Evolutionary conservation across 495 filamentous ascomycete species (phyloP).

Genomic region (Astrocystis sublimbata): DNA sequence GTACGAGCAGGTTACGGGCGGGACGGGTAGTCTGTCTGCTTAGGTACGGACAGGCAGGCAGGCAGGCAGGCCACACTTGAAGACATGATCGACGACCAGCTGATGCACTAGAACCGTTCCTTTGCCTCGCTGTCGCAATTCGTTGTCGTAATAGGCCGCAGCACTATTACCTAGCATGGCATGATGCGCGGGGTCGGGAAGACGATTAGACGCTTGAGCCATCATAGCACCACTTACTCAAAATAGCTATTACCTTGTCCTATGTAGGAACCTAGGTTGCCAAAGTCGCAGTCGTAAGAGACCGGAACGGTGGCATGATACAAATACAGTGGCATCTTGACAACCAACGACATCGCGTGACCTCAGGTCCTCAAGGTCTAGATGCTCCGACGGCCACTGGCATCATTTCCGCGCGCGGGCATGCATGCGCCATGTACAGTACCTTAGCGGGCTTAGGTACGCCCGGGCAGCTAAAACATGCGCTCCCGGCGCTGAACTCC

Average conservation of each 20-base stretch:
- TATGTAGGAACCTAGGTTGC: not conserved
- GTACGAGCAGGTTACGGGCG: not conserved
- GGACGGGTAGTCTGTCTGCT: not conserved
- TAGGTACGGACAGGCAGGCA: not conserved
- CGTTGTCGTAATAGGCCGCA: constrained; percentile 8
- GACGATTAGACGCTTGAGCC: constrained; percentile 4
- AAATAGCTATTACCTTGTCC: not conserved
- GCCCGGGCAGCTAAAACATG: too few species aligned
- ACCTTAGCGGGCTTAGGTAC: too few species aligned
- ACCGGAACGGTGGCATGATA: constrained; percentile 5
- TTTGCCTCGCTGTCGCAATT: constrained; percentile 4
- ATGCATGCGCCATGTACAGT: too few species aligned
- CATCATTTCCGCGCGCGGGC: constrained; percentile 14
- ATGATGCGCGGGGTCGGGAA: constrained; percentile 12
- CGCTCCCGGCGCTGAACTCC: constrained; percentile 4
- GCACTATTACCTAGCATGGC: constrained; percentile 13
- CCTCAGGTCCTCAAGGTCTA: constrained; percentile 8
- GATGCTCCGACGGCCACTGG: constrained; percentile 12
- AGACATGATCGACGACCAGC: constrained; percentile 17
- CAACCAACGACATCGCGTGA: constrained; percentile 16
- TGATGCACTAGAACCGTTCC: constrained; percentile 14
- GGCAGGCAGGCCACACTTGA: not conserved
- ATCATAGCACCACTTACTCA: not conserved
- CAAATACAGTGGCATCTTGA: constrained; percentile 4
- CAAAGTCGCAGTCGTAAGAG: not conserved